Base-by-base conservation (phyloP, 2,329 filamentous ascomycete species). In the Daldinia sp. region DNA sequence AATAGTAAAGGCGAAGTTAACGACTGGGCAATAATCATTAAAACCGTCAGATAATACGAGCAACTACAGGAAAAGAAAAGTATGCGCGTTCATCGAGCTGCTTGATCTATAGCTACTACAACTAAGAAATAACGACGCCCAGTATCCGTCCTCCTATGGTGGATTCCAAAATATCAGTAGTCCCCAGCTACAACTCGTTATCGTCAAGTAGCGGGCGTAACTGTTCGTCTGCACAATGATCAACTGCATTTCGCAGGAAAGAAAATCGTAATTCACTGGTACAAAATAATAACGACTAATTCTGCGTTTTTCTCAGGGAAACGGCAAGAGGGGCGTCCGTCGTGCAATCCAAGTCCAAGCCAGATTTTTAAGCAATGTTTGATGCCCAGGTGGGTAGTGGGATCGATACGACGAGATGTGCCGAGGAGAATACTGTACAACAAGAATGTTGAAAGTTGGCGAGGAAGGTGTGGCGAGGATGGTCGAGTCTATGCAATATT, bases 381-480 rank as follows among this genome's bases (percentile, higher is more conserved):
- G 48, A 69, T 63, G 58, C 61, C 64, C 57, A 54, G 61, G 39
- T 54, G 47, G 63, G 61, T 66, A 61, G 57, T 53, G 61, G 57
- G 61, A 52, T 61, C 41, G 50, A 50, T 48, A 47, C 45, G 23
- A 39, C n/a, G 4, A 13, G 41, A 30, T 50, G 35, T 43, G 50
- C 55, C 30, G 53, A 55, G 45, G 64, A 55, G 37, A 64, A 61
- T 72, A 68, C 49, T 72, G 68, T 73, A 72, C 71, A 72, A 65
- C 64, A 64, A 50, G 55, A 58, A 58, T 59, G 61, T 61, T 62
- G 62, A 63, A 63, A 57, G 61, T 65, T 45, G 64, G 64, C 63
- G 58, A n/a, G 30, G 32, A n/a, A 43, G 43, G 32, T 25, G 5
- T n/a, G 25, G 29, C 17, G n/a, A 13, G 27, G 13, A 19, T 54